Evolutionary conservation across 2,329 filamentous ascomycete genomes (phyloP).

Genomic region (Harringtonia lauricola): DNA sequence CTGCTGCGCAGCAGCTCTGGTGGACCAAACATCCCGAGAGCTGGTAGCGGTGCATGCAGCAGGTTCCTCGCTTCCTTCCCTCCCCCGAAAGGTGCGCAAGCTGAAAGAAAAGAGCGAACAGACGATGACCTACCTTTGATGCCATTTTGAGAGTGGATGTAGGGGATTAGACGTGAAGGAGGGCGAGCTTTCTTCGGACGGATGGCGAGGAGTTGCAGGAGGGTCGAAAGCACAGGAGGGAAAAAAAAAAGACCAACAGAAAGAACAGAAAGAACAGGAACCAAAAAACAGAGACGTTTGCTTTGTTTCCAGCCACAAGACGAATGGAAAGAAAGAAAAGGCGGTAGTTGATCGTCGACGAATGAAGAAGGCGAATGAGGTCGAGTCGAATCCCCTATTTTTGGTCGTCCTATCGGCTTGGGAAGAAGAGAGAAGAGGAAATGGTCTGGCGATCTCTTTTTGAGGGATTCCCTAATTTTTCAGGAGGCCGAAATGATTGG

Average conservation of each 20-base stretch:
- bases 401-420: neutral
- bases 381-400: neutral
- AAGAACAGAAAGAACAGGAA: neutral
- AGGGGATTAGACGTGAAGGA: neutral
- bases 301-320: neutral
- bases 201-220: too few relatives aligned
- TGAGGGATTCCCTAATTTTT: slow-evolving; percentile 6
- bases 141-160: neutral
- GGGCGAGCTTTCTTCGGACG: neutral
- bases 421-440: slow-evolving; percentile 3
- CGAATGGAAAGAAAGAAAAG: neutral
- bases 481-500: slow-evolving; percentile 9
- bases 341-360: neutral
- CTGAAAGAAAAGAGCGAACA: neutral
- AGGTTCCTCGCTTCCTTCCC: too few relatives aligned
- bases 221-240: neutral
- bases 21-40: too few relatives aligned
- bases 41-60: too few relatives aligned
- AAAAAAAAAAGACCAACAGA: neutral
- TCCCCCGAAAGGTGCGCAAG: too few relatives aligned
- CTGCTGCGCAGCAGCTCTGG: too few relatives aligned
- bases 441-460: slow-evolving; percentile 4
- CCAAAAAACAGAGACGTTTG: neutral
- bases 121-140: slow-evolving; percentile 1
- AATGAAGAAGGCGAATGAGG: neutral